Conservation (phyloP, 2,329 filamentous ascomycete species). For the Bipolaris victoriae region DNA sequence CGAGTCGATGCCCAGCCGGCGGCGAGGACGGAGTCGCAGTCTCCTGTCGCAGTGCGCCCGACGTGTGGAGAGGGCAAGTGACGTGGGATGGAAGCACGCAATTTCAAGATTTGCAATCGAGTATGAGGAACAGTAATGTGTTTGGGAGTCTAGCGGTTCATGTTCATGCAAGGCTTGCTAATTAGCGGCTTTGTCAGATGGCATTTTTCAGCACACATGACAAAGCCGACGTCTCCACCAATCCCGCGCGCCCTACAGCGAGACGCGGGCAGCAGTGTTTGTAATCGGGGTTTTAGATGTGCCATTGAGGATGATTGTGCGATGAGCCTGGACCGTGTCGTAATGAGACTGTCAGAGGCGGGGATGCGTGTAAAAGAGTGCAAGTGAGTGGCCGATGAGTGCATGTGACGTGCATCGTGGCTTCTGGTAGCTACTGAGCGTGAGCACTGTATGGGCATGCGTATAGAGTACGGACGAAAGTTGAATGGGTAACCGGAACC, state of each 20-base stretch:
- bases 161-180: constrained; percentile 10
- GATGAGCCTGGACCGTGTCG: constrained; percentile 11
- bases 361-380: background rate
- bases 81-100: background rate
- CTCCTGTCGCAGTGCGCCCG: background rate
- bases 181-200: constrained; percentile 34
- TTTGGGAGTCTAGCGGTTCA: constrained; percentile 7
- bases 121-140: no score
- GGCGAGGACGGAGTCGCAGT: background rate
- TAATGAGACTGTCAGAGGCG: constrained; percentile 12
- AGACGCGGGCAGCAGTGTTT: constrained; percentile 11
- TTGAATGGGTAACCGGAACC: constrained; percentile 12
- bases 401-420: constrained; percentile 6
- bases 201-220: constrained; percentile 37
- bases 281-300: constrained; percentile 21
- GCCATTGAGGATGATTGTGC: constrained; percentile 7
- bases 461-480: constrained; percentile 17
- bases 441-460: no score
- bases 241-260: constrained; percentile 14
- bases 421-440: background rate
- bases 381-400: constrained; percentile 2
- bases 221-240: constrained; percentile 29
- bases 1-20: background rate
- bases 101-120: background rate
- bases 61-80: background rate